Evolutionary conservation across 805 yeast genomes (phyloP).

Genomic region (Kazachstania kunashirensis): DNA sequence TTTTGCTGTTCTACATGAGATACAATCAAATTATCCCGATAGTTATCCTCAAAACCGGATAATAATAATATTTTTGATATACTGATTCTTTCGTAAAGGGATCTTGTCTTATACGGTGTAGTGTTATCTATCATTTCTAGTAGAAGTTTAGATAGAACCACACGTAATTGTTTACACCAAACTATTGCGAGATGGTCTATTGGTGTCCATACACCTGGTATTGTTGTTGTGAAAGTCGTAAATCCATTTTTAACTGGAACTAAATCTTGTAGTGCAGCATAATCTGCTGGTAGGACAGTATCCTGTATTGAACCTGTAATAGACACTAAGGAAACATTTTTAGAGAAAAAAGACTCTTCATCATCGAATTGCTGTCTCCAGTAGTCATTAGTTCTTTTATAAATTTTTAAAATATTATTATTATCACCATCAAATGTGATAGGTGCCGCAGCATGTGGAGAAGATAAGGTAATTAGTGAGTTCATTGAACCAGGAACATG

Average conservation of each 20-base stretch:
- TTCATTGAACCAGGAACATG: slow-evolving; percentile 64
- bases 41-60: slow-evolving; percentile 47
- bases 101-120: slow-evolving; percentile 40
- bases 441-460: slow-evolving; percentile 91
- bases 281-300: slow-evolving; percentile 78
- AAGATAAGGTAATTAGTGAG: slow-evolving; percentile 73
- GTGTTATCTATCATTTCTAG: slow-evolving; percentile 48
- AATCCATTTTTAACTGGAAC: slow-evolving; percentile 72
- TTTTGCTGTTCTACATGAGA: no score
- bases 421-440: slow-evolving; percentile 93
- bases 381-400: slow-evolving; percentile 62
- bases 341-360: slow-evolving; percentile 17
- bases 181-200: slow-evolving; percentile 91
- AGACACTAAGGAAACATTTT: slow-evolving; percentile 62
- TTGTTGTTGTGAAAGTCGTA: slow-evolving; percentile 73
- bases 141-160: slow-evolving; percentile 48
- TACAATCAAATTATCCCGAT: slow-evolving; percentile 6
- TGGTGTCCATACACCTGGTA: slow-evolving; percentile 88
- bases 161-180: slow-evolving; percentile 87
- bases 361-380: slow-evolving; percentile 59
- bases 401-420: slow-evolving; percentile 69
- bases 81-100: slow-evolving; percentile 48
- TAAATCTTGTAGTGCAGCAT: slow-evolving; percentile 61
- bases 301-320: slow-evolving; percentile 85
- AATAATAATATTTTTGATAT: slow-evolving; percentile 38